Percentiles rank a stretch among this genome's conserved stretches.
Conservation (phyloP, 202 grass and related monocot genomes). For the Bolboschoenoplectus hybrid region DNA sequence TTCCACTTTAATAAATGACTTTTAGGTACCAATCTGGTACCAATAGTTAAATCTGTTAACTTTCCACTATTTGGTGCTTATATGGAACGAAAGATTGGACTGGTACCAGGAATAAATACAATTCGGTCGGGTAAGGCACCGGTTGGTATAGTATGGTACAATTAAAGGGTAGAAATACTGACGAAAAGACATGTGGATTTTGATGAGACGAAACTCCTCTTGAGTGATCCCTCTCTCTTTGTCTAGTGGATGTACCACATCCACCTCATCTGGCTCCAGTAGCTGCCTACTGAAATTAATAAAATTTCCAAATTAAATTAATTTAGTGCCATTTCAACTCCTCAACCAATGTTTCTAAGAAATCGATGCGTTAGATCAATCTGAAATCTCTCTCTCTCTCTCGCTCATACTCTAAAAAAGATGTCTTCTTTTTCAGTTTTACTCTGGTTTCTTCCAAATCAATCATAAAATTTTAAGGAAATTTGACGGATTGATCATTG, state of each 20-base stretch:
- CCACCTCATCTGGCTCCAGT: constrained; percentile 75
- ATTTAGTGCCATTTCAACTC: background rate
- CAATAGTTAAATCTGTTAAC: background rate
- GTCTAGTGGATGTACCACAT: constrained; percentile 67
- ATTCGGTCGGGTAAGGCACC: background rate
- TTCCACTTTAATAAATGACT: background rate
- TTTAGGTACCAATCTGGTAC: background rate
- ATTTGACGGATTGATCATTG: constrained; percentile 3
- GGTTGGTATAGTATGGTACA: background rate
- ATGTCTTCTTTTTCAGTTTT: background rate
- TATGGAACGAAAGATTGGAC: background rate
- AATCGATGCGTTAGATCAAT: background rate
- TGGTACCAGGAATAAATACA: background rate
- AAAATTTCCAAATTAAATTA: constrained; percentile 32
- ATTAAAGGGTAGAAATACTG: constrained; percentile 34
- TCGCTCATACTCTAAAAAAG: background rate
- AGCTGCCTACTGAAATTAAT: constrained; percentile 74
- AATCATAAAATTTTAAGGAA: background rate
- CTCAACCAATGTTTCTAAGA: background rate
- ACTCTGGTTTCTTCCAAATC: background rate
- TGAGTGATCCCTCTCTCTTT: constrained; percentile 82
- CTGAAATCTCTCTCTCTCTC: background rate
- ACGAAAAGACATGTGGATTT: constrained; percentile 96
- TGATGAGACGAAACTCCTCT: constrained; percentile 89
- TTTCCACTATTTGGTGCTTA: background rate